Evolutionary conservation across 2,329 filamentous ascomycete species (phyloP), one percentile per base, ranked within the genome.

Genomic region (Ceratocystis alfenasii): DNA sequence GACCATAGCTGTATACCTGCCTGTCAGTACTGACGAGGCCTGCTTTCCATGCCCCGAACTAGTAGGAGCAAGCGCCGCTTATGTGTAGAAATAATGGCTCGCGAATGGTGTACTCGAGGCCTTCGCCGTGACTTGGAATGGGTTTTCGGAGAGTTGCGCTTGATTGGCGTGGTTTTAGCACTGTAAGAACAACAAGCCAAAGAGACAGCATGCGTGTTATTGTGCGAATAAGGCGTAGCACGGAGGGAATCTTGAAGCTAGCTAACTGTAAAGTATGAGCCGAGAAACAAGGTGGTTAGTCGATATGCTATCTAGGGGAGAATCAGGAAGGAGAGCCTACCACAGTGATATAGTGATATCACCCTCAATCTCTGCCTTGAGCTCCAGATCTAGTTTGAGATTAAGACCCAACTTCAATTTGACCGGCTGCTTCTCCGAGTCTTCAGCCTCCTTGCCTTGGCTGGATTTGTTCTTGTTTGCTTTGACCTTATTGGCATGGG

Each of bases 311-410:
- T 10, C n/a, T 30, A 10, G 22, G 17, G 20, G 22, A 45, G n/a
- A 44, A 28, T 53, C 4, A 59, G 28, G 20, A 20, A 59, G 36
- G 33, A 48, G 48, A 28, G 36, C 76, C 69, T 75, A 77, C 87
- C 87, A 82, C 71, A 90, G 78, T 64, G 83, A 84, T 67, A 90
- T 74, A 22, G 87, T 89, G 71, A 91, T 74, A 76, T 90, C 88
- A 70, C 88, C 88, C 70, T 89, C 83, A 68, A 91, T 88, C 73
- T 84, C 86, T 28, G 88, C 88, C 78, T 90, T 90, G 65, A 91
- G 77, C 75, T 90, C 85, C 69, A 91, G 85, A 75, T 91, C 87
- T 62, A 90, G 80, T 71, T 91, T 87, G 62, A 91, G 75, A 74
- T 91, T 90, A 66, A 90, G 77, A 72, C 90, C 88, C 44, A 90